Conservation (phyloP, 768 basidiomycete species). For the Serendipita sp. region DNA sequence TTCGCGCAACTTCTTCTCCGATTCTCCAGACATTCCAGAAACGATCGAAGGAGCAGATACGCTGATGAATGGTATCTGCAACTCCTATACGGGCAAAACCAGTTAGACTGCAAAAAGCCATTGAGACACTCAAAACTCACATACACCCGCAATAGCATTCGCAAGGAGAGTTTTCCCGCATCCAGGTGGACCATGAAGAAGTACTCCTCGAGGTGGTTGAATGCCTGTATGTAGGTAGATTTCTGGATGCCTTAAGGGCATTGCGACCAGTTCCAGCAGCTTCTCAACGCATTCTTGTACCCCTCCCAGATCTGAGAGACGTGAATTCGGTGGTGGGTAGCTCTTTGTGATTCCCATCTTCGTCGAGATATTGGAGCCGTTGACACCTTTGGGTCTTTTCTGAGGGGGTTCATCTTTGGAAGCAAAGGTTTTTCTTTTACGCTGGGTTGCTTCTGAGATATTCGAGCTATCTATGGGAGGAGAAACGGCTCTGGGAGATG, state of each 20-base stretch:
- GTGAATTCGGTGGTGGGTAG: slow-evolving; percentile 53
- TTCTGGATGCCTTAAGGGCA: slow-evolving; percentile 91
- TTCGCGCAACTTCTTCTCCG: slow-evolving; percentile 88
- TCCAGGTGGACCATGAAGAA: slow-evolving; percentile 90
- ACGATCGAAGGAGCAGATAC: slow-evolving; percentile 94
- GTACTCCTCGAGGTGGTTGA: slow-evolving; percentile 78
- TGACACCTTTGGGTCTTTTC: not conserved
- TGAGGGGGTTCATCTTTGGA: not conserved
- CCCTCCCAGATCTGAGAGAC: slow-evolving; percentile 78
- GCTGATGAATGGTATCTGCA: slow-evolving; percentile 81
- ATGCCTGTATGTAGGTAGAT: slow-evolving; percentile 89
- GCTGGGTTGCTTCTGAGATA: not conserved
- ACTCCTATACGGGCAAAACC: slow-evolving; percentile 42
- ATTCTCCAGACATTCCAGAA: slow-evolving; percentile 97
- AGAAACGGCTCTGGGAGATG: not conserved
- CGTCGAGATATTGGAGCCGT: not conserved
- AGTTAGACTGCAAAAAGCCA: not conserved
- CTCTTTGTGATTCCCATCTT: slow-evolving; percentile 36
- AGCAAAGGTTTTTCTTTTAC: not conserved
- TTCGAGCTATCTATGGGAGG: not conserved
- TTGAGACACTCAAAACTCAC: slow-evolving; percentile 17
- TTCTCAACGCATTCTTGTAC: slow-evolving; percentile 77
- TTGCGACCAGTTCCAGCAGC: slow-evolving; percentile 88
- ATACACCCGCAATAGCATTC: slow-evolving; percentile 86
- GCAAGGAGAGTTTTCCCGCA: slow-evolving; percentile 94